Conservation (phyloP, 805 yeast genomes). For the Ogataea pignaliae region DNA sequence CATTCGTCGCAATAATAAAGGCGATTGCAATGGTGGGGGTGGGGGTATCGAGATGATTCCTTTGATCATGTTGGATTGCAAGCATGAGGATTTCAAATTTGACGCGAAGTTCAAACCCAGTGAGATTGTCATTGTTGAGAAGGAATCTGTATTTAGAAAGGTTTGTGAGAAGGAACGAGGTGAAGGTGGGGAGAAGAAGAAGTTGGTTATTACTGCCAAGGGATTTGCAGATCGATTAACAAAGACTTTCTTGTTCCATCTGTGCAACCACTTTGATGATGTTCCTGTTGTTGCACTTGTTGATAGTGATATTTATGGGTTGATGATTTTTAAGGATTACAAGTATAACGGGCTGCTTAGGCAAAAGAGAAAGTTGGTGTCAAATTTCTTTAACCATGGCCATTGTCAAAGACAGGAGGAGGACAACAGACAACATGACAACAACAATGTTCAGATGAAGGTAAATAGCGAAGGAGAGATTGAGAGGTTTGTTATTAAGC, state of each 20-base stretch:
- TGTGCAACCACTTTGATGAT: slow-evolving; percentile 16
- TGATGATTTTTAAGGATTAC: slow-evolving; percentile 44
- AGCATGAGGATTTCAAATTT: slow-evolving; percentile 15
- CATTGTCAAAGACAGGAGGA: background rate
- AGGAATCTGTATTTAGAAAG: slow-evolving; percentile 45
- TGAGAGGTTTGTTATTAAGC: slow-evolving; percentile 5
- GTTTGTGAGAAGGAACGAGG: slow-evolving; percentile 16
- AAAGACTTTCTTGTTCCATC: slow-evolving; percentile 33
- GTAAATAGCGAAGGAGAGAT: slow-evolving; percentile 7
- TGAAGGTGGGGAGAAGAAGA: background rate
- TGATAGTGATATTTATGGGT: slow-evolving; percentile 65
- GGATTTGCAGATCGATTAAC: slow-evolving; percentile 65
- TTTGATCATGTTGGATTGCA: slow-evolving; percentile 24
- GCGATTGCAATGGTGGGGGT: too few relatives aligned
- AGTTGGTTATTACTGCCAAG: slow-evolving; percentile 52
- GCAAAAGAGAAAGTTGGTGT: background rate
- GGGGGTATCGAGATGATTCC: slow-evolving; percentile 37
- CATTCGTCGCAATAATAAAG: slow-evolving; percentile 6
- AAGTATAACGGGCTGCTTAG: slow-evolving; percentile 13
- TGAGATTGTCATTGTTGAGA: slow-evolving; percentile 43
- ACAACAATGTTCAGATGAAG: background rate
- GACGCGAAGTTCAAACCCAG: slow-evolving; percentile 12
- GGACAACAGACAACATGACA: background rate
- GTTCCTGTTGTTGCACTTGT: slow-evolving; percentile 44
- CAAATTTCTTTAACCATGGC: background rate